Evolutionary conservation across 805 yeast species (phyloP), one percentile per base, ranked within the genome.

Genomic region (Ogataea salicorniae): DNA sequence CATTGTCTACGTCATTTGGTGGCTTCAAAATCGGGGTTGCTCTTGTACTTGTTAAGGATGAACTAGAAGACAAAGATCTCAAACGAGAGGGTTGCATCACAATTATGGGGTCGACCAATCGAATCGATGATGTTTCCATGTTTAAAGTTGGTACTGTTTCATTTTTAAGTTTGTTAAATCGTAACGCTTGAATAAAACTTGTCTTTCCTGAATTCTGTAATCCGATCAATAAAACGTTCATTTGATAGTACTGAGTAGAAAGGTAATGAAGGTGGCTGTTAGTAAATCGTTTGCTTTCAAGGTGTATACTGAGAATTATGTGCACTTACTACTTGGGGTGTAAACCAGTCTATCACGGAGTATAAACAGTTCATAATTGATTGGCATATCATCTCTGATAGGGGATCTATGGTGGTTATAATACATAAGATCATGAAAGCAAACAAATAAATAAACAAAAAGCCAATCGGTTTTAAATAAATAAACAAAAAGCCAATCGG

Each of bases 161-260:
- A 1, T n/a, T 34, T 17, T 42, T 38, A 16, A 49, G 22, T 2
- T 39, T 22, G 15, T 47, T 39, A 20, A 39, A 13, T 5, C 50
- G 45, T 7, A 64, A 42, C 3, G 46, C 37, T n/a, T 53, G 45
- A n/a, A 57, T 51, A 6, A 63, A 53, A 36, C 61, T 58, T 8
- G 61, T 59, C 48, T 66, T 66, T 2, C 70, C 70, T 4, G 68
- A 46, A 46, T 59, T 60, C 13, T 53, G 55, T 14, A 63, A 51
- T 13, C 70, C 70, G n/a, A 66, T 37, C 14, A 66, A 46, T 3
- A 58, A 50, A 6, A 62, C 46, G 23, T 60, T 58, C 42, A 63
- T 43, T 45, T 62, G 62, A 37, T 57, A 61, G 38, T 55, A 58
- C 61, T 57, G 36, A 39, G 16, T n/a, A 6, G 4, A n/a, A 39